Evolutionary conservation across 306 rosid species (phyloP), one percentile per base, ranked within the genome.

Genomic region (Vigna nakashimae): DNA sequence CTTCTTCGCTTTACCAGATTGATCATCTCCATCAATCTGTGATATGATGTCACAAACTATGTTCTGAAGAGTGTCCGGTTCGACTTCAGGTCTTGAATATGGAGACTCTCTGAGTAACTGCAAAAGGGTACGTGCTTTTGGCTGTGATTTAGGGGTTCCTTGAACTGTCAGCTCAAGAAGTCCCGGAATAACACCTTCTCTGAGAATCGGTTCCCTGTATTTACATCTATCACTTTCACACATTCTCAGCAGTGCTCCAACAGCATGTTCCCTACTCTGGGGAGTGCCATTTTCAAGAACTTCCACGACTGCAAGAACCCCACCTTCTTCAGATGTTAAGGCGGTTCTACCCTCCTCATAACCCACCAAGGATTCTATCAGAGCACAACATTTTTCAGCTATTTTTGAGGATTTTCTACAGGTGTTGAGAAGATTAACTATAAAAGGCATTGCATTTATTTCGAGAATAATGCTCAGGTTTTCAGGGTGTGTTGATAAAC

Each of bases 141-240:
- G 59, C 87, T 87, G 92, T 56, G 97, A 88, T 83, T 88, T 90
- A 0, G 88, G 86, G 22, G 97, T 88, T 57, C 98, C 98, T 84
- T 94, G 98, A 69, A 92, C 98, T 2, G 98, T 92, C 15, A 94
- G 89, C 85, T 94, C 98, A 34, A 94, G 96, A 73, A 94, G 98
- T 50, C 98, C 96, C 1, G 98, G 98, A 69, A 94, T 94, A 4
- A 94, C 98, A 6, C 97, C 97, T 77, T 94, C 98, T 62, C 87
- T 84, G 6, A 94, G 91, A 64, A 94, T 88, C 1, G 97, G 91
- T 73, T 92, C 98, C 75, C 94, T 82, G 46, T 92, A 94, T 78
- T 83, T 92, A 71, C 90, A 87, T 20, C 94, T 80, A 77, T 92
- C 97, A 58, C 91, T 94, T 73, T 89, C 75, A 40, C 98, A 92